Evolutionary conservation across 768 basidiomycete species (phyloP).

Genomic region (Amyloporia xantha): DNA sequence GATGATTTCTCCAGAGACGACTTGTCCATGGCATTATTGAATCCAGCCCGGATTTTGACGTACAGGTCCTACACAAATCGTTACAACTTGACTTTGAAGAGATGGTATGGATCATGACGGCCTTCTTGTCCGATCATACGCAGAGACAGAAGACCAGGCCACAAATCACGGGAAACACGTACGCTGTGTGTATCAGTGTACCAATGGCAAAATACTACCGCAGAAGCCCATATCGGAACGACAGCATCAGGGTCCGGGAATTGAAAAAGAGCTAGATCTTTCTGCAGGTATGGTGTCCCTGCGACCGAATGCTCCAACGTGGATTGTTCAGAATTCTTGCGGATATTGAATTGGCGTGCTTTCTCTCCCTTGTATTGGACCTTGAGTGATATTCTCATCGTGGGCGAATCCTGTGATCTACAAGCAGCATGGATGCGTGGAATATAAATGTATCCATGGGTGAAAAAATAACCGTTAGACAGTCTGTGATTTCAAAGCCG

Average conservation of each 20-base stretch:
- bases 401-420: too few species aligned
- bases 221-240: background rate
- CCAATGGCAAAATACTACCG: background rate
- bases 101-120: too few species aligned
- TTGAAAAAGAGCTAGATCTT: background rate
- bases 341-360: background rate
- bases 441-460: too few species aligned
- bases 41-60: slow-evolving; percentile 8
- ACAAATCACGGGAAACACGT: background rate
- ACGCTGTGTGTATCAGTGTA: background rate
- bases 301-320: background rate
- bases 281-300: background rate
- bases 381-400: background rate
- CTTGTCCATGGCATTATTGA: slow-evolving; percentile 9
- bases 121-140: too few species aligned
- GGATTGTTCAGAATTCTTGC: background rate
- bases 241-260: background rate
- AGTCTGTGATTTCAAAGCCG: too few species aligned
- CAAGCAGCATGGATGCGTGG: too few species aligned
- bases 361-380: background rate
- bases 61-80: slow-evolving; percentile 11
- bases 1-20: slow-evolving; percentile 2
- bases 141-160: too few species aligned
- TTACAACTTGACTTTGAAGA: too few species aligned
- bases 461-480: too few species aligned